Conservation (phyloP, 192 early-diverging fungal genomes). For the Thamnidium elegans region DNA sequence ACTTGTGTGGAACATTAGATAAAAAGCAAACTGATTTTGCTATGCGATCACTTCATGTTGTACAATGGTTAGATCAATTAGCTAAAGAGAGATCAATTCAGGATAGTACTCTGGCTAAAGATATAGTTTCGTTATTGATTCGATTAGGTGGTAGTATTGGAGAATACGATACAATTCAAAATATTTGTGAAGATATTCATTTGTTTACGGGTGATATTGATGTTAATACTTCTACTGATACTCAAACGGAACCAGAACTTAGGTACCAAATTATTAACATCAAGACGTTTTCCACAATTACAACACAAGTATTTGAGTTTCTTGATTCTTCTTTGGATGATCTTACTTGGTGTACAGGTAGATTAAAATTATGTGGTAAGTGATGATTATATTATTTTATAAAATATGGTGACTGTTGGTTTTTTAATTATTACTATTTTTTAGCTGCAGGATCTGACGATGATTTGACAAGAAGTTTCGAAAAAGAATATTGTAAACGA, state of each 20-base stretch:
- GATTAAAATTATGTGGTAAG: constrained; percentile 26
- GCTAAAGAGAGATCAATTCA: constrained; percentile 45
- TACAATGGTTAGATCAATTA: constrained; percentile 41
- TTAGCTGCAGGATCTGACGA: neutral
- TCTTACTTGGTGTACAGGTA: constrained; percentile 47
- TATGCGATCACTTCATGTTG: constrained; percentile 29
- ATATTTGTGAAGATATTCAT: constrained; percentile 35
- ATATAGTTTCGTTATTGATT: constrained; percentile 38
- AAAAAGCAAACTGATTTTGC: constrained; percentile 6
- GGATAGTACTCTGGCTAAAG: constrained; percentile 38
- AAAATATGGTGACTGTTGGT: neutral
- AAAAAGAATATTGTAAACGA: constrained; percentile 40
- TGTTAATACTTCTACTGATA: neutral
- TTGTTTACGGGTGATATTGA: constrained; percentile 27
- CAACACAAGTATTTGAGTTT: constrained; percentile 39
- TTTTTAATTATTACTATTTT: neutral
- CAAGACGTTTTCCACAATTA: constrained; percentile 32
- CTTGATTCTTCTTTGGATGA: constrained; percentile 44
- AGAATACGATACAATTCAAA: constrained; percentile 27
- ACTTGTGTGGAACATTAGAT: constrained; percentile 37
- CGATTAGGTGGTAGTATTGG: constrained; percentile 35
- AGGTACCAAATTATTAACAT: constrained; percentile 44
- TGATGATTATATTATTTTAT: neutral
- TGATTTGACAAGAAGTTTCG: constrained; percentile 29
- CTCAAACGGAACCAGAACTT: constrained; percentile 20